Base-by-base conservation (phyloP, 1,139 yeast genomes). In the Saccharomyces hybrid region DNA sequence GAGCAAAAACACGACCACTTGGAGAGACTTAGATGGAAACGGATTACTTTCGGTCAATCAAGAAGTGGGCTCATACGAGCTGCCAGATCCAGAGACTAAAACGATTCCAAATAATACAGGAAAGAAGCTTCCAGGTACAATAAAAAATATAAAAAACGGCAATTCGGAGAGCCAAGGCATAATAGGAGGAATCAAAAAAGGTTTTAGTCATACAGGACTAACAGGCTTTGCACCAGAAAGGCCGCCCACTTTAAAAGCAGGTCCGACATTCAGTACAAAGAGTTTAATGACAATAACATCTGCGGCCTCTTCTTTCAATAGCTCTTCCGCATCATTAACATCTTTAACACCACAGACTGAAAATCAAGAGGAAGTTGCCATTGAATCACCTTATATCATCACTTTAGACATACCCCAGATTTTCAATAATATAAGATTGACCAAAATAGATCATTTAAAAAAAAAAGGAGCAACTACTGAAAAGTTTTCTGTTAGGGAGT, bases 11-110 rank as follows among this genome's bases (percentile, higher is more conserved):
- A 59, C 61, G 9, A 61, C 68, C 2, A 56, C 58, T 16, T 69
- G 73, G 73, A 64, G 73, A 57, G 73, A 69, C 53, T 66, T 69
- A 6, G 71, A 68, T 48, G 73, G 73, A 1, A 63, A 65, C 57
- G 73, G 72, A 1, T 56, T 69, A 11, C 52, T 67, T 13, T 64
- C 67, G 54, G 47, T 67, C 4, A 62, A 64, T 32, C 73, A 67
- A 55, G 60, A 63, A 25, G 44, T 54, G 3, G 70, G 68, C 4
- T 53, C 60, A 4, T 66, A 64, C 48, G 59, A 56, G 25, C 50
- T 59, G 7, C 5, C 50, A 8, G 50, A 54, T 6, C 50, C 47
- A 47, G 56, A 51, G 27, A 32, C 11, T 31, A 48, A 41, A 26
- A 31, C 20, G 1, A 30, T 5, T 32, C 27, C 13, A 41, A 25